Percentiles rank a stretch among this genome's conserved stretches.
Conservation (phyloP, 2,329 filamentous ascomycete species). For the Penicillium decumbens region DNA sequence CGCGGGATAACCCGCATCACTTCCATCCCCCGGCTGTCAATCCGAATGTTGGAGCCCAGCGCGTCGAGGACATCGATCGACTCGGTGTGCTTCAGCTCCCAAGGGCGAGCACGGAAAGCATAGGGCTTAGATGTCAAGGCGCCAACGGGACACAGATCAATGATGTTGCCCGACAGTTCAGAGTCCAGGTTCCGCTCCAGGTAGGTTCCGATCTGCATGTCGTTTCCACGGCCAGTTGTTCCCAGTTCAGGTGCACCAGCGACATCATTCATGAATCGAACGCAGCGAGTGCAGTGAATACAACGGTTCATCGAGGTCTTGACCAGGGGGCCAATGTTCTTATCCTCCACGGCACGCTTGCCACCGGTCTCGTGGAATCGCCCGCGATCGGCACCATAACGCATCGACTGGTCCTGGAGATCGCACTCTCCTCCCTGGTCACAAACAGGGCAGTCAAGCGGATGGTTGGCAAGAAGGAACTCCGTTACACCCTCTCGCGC, state of each 20-base stretch:
- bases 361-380: constrained; percentile 93
- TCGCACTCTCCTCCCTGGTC: constrained; percentile 99
- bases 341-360: constrained; percentile 98
- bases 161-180: constrained; percentile 94
- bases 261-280: constrained; percentile 96
- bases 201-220: constrained; percentile 97
- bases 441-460: constrained; percentile 93
- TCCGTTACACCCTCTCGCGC: constrained; percentile 99
- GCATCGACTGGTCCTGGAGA: constrained; percentile 98
- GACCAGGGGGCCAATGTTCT: constrained; percentile 96
- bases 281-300: constrained; percentile 97
- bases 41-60: constrained; percentile 87
- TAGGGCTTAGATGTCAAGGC: constrained; percentile 96
- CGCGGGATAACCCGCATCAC: constrained; percentile 92
- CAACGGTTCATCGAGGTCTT: constrained; percentile 99
- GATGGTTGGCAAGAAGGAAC: constrained; percentile 93
- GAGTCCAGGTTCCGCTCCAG: constrained; percentile 90
- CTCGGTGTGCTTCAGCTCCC: constrained; percentile 95
- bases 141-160: constrained; percentile 96
- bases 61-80: constrained; percentile 92
- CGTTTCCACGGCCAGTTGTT: constrained; percentile 90
- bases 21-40: constrained; percentile 88
- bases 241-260: constrained; percentile 94
- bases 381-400: constrained; percentile 91
- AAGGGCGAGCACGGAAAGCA: constrained; percentile 91